Percentiles rank a stretch among this genome's conserved stretches.
Conservation (phyloP, 345 rosid species). For the Syzygium aromaticum region DNA sequence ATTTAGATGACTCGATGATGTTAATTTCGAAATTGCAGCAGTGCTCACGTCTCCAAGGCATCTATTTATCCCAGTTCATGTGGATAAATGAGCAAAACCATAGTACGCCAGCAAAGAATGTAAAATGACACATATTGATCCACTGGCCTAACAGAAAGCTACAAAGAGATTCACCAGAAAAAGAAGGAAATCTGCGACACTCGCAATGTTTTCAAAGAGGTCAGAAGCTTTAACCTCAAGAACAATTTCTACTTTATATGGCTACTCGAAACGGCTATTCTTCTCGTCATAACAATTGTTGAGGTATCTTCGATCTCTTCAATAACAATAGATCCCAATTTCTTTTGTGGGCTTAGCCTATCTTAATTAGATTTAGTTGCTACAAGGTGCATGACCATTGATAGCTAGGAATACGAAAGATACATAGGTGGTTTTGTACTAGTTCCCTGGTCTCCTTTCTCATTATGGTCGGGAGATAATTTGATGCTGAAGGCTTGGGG, state of each 20-base stretch:
- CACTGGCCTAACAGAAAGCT: not conserved
- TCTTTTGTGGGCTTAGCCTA: not conserved
- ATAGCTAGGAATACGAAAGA: not conserved
- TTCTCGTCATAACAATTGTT: too few relatives aligned
- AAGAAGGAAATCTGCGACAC: not conserved
- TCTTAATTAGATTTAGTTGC: not conserved
- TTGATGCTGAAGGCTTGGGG: not conserved
- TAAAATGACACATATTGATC: not conserved
- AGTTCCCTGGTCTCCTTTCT: not conserved
- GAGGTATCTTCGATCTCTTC: not conserved
- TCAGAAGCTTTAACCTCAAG: not conserved
- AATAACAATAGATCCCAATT: not conserved
- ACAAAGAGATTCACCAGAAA: not conserved
- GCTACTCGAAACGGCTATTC: not conserved
- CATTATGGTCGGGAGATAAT: not conserved
- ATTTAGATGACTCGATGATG: not conserved
- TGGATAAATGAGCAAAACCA: not conserved
- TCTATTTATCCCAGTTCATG: not conserved
- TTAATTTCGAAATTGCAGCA: not conserved
- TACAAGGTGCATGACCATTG: not conserved
- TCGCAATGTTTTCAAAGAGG: not conserved
- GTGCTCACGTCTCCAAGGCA: not conserved
- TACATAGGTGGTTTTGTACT: not conserved
- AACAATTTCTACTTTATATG: not conserved
- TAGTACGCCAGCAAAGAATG: not conserved